Evolutionary conservation across 768 basidiomycete species (phyloP), one percentile per base, ranked within the genome.

Genomic region (Suillus bovinus): DNA sequence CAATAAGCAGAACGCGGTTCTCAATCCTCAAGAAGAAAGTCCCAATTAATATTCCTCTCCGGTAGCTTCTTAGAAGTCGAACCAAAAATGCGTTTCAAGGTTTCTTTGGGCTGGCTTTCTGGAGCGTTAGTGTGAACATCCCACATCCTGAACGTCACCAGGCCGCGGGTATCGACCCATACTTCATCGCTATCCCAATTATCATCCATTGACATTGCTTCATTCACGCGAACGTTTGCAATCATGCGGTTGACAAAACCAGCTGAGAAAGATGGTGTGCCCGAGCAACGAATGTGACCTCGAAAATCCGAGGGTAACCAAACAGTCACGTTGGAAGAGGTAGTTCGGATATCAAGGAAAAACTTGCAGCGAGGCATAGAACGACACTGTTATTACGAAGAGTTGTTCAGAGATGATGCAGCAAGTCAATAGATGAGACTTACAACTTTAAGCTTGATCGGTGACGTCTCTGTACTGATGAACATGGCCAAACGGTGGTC

Each of bases 291-390:
- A 42, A 93, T 89, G 41, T 78, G 82, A 27, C 91, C 91, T 60
- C 79, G 83, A 76, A 92, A 92, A 69, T 93, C 90, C 39, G 89
- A 91, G 16, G 91, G 91, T 22, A 93, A 79, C 85, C 86, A 92
- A 62, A 92, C 74, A 6, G 86, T 90, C 34, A 92, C 82, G 67
- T 90, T 83, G 44, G 91, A 88, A n/a, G 78, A 74, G n/a, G 80
- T 76, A 20, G 84, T 86, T 65, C 81, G 81, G 39, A 93, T 78
- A 71, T 89, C 85, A 55, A 92, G 81, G 72, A 83, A 84, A 66
- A 88, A 86, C 70, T 80, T 81, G 39, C 80, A 81, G 61, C 82
- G 84, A 59, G 78, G 75, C 31, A 80, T 75, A 42, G 80, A 81
- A 63, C 86, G 85, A 71, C 86, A 88, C 87, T 88, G 70, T n/a